Percentiles rank a stretch among this genome's conserved stretches.
Conservation (phyloP, 1,139 yeast genomes). For the Nakaseomyces sp. region DNA sequence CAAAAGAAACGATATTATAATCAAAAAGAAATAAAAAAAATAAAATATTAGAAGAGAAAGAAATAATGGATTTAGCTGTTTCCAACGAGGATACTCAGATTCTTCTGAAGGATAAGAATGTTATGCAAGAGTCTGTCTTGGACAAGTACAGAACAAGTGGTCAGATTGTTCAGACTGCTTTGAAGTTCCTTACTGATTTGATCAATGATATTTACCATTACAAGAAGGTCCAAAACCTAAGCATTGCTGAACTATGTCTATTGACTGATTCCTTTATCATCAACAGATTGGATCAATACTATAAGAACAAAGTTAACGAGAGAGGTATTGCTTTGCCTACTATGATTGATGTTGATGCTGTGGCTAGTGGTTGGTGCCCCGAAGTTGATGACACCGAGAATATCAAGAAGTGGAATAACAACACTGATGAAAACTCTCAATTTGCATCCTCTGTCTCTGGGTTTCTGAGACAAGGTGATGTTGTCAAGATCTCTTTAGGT, state of each 20-base stretch:
- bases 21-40: neutral
- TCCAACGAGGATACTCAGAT: conserved; percentile 66
- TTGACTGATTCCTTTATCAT: conserved; percentile 68
- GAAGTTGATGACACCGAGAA: conserved; percentile 57
- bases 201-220: conserved; percentile 64
- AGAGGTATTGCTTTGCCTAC: conserved; percentile 93
- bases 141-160: conserved; percentile 88
- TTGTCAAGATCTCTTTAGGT: conserved; percentile 75
- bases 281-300: conserved; percentile 46
- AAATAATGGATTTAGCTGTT: conserved; percentile 51
- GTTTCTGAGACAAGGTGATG: conserved; percentile 64
- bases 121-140: conserved; percentile 50
- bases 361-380: conserved; percentile 75
- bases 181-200: conserved; percentile 55
- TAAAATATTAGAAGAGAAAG: neutral
- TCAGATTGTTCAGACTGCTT: conserved; percentile 80
- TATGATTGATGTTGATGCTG: conserved; percentile 73
- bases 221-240: conserved; percentile 36
- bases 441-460: conserved; percentile 32
- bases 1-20: neutral
- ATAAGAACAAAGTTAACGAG: conserved; percentile 52
- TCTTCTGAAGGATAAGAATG: conserved; percentile 65
- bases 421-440: conserved; percentile 16
- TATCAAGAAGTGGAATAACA: conserved; percentile 25
- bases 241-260: conserved; percentile 71